These are phyloP conservation scores for Phytophthora cryptogea DNA, from an alignment of 352 stramenopile genomes.

Conservation along the genomic window DNA sequence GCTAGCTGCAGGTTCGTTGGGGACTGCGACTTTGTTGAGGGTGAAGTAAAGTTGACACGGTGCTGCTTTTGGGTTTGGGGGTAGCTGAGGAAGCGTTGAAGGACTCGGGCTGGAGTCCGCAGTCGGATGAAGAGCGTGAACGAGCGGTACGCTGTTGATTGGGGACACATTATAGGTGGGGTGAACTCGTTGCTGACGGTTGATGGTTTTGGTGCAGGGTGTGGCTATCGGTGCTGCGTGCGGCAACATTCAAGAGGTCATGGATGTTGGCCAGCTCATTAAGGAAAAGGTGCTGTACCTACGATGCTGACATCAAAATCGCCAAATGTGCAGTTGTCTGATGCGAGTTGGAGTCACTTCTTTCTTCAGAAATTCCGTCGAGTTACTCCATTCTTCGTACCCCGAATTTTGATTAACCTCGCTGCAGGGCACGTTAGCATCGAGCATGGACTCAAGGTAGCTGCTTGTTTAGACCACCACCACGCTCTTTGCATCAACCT, in stretches of 20 bases:
- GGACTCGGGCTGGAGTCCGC: constrained; percentile 68
- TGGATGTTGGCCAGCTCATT: constrained; percentile 71
- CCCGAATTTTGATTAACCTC: constrained; percentile 93
- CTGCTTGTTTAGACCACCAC: background rate
- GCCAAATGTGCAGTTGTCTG: too few species aligned
- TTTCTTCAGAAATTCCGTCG: constrained; percentile 76
- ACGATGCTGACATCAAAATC: too few species aligned
- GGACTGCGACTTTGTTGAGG: background rate
- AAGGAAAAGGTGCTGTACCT: constrained; percentile 52
- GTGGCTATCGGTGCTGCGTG: constrained; percentile 85
- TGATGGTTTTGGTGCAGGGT: constrained; percentile 43
- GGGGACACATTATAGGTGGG: background rate
- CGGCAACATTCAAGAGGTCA: constrained; percentile 87
- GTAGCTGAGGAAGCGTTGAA: constrained; percentile 82
- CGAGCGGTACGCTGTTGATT: constrained; percentile 44
- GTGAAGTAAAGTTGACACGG: too few species aligned
- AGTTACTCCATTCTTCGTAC: constrained; percentile 94
- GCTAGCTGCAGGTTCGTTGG: constrained; percentile 67
- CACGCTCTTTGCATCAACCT: background rate
- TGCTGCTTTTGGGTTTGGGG: background rate
- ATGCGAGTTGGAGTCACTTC: background rate
- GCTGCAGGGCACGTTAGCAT: constrained; percentile 93
- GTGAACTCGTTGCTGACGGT: background rate
- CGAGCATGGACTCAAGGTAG: constrained; percentile 86
- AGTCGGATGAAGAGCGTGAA: constrained; percentile 68